Conservation (phyloP, 140 eudicot species). For the Ambrosia hybrid region DNA sequence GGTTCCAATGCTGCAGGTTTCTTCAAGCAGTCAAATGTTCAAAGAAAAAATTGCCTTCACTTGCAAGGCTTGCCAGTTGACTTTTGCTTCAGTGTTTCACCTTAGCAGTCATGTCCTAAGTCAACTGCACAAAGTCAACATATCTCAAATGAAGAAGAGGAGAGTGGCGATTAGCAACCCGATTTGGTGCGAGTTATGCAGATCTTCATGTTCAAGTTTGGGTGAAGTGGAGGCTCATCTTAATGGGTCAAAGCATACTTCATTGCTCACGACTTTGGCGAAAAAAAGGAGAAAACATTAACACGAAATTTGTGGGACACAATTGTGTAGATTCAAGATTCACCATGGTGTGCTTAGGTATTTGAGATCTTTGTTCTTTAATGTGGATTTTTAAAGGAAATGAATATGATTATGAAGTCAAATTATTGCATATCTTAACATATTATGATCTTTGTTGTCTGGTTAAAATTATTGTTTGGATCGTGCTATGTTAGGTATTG, state of each 20-base stretch:
- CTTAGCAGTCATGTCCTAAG: constrained; percentile 46
- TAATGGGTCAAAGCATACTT: constrained; percentile 43
- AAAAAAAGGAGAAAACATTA: constrained; percentile 16
- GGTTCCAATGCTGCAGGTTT: constrained; percentile 29
- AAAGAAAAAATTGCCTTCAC: constrained; percentile 36
- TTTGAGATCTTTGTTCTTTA: not conserved
- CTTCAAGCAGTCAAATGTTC: constrained; percentile 32
- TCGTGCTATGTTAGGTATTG: no score
- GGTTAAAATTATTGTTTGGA: not conserved
- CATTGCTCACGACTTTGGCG: constrained; percentile 18
- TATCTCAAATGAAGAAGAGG: constrained; percentile 42
- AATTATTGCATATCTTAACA: not conserved
- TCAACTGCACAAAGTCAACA: constrained; percentile 35
- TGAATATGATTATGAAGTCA: constrained; percentile 1
- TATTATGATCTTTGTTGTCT: not conserved
- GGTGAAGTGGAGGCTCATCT: constrained; percentile 47
- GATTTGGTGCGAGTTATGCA: constrained; percentile 42
- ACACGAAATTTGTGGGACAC: not conserved
- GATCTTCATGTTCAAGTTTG: constrained; percentile 44
- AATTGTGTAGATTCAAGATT: not conserved
- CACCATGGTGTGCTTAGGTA: not conserved
- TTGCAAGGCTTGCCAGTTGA: constrained; percentile 49
- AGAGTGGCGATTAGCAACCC: constrained; percentile 46
- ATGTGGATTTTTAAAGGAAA: not conserved
- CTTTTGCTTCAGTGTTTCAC: constrained; percentile 45